A percentile compares a stretch with the other conserved stretches of the same genome.
Evolutionary conservation across 306 rosid genomes (phyloP).

Genomic region (Cicer pinnatifidum): DNA sequence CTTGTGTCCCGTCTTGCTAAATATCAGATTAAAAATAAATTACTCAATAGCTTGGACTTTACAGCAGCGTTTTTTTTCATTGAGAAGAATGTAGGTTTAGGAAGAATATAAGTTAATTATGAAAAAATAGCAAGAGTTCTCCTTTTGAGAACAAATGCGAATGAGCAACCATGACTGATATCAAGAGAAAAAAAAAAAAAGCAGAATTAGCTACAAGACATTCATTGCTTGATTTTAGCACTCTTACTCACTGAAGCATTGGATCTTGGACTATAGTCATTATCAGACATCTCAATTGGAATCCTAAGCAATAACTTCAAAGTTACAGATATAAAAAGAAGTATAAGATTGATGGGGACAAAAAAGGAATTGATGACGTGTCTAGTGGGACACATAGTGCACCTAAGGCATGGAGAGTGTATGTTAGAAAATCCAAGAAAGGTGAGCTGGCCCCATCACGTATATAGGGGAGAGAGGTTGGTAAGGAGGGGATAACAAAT

Average conservation of each 20-base stretch:
- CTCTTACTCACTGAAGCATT: slow-evolving; percentile 55
- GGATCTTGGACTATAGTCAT: slow-evolving; percentile 49
- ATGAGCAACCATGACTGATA: background rate
- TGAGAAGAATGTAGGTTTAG: slow-evolving; percentile 22
- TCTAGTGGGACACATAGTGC: no score
- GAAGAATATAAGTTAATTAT: background rate
- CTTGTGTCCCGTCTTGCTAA: background rate
- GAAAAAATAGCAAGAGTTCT: background rate
- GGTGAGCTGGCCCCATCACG: no score
- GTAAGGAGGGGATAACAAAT: no score
- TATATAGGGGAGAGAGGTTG: no score
- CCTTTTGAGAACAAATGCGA: background rate
- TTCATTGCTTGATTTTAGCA: background rate
- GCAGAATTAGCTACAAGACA: background rate
- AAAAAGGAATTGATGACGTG: no score
- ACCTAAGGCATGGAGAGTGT: no score
- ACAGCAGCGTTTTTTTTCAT: background rate
- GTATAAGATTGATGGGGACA: no score
- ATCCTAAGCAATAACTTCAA: slow-evolving; percentile 73
- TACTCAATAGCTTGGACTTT: slow-evolving; percentile 1
- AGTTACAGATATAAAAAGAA: slow-evolving; percentile 38
- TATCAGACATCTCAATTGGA: slow-evolving; percentile 65
- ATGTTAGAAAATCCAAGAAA: no score
- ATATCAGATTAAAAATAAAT: slow-evolving; percentile 6
- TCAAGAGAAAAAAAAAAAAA: background rate